Percentiles rank a stretch among this genome's conserved stretches.
These are phyloP conservation scores for Suillus americanus DNA, from an alignment of 768 basidiomycete species.

Conservation along the genomic window DNA sequence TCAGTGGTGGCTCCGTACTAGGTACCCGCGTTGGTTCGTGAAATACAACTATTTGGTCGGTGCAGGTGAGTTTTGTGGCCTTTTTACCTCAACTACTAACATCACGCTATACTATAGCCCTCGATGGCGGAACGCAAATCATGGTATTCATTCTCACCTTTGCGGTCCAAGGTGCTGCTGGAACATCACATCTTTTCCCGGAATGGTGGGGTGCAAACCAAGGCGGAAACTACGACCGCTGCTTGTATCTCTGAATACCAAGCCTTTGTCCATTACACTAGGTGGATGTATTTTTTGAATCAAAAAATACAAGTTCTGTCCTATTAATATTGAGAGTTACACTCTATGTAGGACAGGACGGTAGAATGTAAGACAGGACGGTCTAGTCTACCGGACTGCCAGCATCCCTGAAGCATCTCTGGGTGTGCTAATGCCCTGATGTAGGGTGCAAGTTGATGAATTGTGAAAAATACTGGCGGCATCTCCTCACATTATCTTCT, in stretches of 20 bases:
- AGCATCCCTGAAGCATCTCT: no score
- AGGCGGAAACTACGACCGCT: conserved; percentile 32
- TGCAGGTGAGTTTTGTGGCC: conserved; percentile 39
- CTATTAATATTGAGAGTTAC: background rate
- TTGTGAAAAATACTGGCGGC: no score
- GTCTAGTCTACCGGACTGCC: no score
- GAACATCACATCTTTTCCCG: conserved; percentile 47
- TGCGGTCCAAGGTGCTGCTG: conserved; percentile 51
- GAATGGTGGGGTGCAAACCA: conserved; percentile 56
- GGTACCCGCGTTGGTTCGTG: conserved; percentile 35
- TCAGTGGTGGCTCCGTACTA: conserved; percentile 39
- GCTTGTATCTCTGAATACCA: background rate
- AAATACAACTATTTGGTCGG: conserved; percentile 37
- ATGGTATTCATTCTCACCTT: conserved; percentile 55
- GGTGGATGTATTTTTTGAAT: background rate
- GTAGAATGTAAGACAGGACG: no score
- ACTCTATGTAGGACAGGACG: background rate
- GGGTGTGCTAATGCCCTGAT: no score
- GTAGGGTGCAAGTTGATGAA: no score
- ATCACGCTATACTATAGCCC: conserved; percentile 18
- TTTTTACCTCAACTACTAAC: background rate
- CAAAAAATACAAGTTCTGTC: background rate
- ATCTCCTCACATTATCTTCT: no score
- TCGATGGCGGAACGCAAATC: conserved; percentile 44
- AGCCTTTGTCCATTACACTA: background rate